Base-by-base conservation (phyloP, 331 rosid genomes). In the Telfairia occidentalis region DNA sequence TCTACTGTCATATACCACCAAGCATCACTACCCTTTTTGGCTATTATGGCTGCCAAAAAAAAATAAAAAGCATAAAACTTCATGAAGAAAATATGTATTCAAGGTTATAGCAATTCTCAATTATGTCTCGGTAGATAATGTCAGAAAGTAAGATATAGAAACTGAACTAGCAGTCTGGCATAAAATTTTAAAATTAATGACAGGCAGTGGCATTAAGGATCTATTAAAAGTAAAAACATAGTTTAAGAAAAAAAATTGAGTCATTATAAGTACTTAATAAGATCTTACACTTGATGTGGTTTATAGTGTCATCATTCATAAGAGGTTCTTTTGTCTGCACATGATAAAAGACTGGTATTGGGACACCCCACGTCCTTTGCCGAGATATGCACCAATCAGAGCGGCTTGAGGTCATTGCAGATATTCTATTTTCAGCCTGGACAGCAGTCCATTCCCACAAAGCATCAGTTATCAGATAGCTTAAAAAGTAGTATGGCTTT, bases 331-430 rank as follows among this genome's bases (percentile, higher is more conserved):
- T 82, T 30, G 97, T 83, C 63, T 84, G 86, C 80, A 83, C 53
- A 71, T 95, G 96, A 86, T 95, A 95, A 87, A 95, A 95, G 53
- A 92, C 99, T 45, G 99, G 99, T 86, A 95, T 95, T 70, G 99
- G 99, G 76, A 95, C 96, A 70, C 97, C 99, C 99, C 99, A 95
- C 4, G 97, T 87, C 86, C 99, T 88, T 86, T 95, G 99, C 79
- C 99, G 93, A 9, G 99, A 95, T 79, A 95, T 95, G 71, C 97
- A 95, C 99, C 97, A 95, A 75, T 95, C 99, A 30, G 96, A 88
- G 77, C 99, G 97, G 79, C 90, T 77, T 43, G 96, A 87, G 74
- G 96, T 90, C 99, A 95, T 95, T 50, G 97, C 86, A 18, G 93
- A 88, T 78, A 95, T 95, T 89, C 99, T 90, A 84, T 95, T 95